Conservation (phyloP, 169 alveolate genomes). For the Eimeria maxima region DNA sequence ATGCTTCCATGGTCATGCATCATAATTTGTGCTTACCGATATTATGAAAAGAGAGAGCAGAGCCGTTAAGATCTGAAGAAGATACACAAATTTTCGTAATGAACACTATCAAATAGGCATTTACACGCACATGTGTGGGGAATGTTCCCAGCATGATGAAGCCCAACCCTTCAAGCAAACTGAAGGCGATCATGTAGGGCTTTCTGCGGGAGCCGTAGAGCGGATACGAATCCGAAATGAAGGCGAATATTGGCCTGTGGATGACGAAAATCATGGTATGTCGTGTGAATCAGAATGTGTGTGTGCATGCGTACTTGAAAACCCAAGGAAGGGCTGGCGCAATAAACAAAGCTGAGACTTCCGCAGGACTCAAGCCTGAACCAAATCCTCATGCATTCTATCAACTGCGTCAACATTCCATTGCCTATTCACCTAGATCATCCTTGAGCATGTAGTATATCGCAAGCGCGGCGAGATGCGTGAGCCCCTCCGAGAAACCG, state of each 20-base stretch:
- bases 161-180: constrained; percentile 89
- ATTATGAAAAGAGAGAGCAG: constrained; percentile 83
- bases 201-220: constrained; percentile 91
- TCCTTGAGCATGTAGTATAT: constrained; percentile 93
- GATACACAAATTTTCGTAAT: constrained; percentile 62
- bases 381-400: neutral
- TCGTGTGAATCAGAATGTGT: neutral
- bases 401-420: neutral
- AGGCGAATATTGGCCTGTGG: constrained; percentile 89
- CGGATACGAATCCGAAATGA: constrained; percentile 89
- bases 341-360: constrained; percentile 90
- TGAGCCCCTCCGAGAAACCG: constrained; percentile 95
- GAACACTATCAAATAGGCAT: neutral
- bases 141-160: constrained; percentile 89
- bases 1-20: neutral
- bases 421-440: constrained; percentile 84
- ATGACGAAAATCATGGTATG: neutral
- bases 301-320: constrained; percentile 83
- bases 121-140: constrained; percentile 85
- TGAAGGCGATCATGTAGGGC: constrained; percentile 91
- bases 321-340: constrained; percentile 94
- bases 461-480: constrained; percentile 94
- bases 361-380: constrained; percentile 83
- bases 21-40: constrained; percentile 79
- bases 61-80: constrained; percentile 85